Evolutionary conservation across 495 filamentous ascomycete genomes (phyloP).

Genomic region (Chlorociboria aeruginascens): DNA sequence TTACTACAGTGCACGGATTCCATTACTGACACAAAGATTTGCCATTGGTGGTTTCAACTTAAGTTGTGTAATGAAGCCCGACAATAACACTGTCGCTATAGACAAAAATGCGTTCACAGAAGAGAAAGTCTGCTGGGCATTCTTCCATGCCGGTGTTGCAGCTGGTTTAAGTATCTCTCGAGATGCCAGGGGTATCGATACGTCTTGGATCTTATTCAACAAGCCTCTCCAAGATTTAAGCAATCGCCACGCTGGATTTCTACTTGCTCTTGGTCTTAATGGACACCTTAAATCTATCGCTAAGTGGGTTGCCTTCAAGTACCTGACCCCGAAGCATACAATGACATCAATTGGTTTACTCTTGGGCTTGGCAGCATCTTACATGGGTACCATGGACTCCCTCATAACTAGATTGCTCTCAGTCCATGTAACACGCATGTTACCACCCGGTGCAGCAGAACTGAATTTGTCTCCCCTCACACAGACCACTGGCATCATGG

Average conservation of each 20-base stretch:
- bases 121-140: slow-evolving; percentile 95
- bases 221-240: slow-evolving; percentile 78
- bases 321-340: slow-evolving; percentile 92
- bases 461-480: slow-evolving; percentile 89
- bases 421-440: slow-evolving; percentile 91
- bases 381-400: slow-evolving; percentile 92
- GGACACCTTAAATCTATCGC: slow-evolving; percentile 87
- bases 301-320: slow-evolving; percentile 98
- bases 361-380: slow-evolving; percentile 83
- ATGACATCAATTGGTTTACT: slow-evolving; percentile 97
- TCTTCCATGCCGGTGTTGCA: slow-evolving; percentile 91
- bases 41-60: slow-evolving; percentile 78
- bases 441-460: slow-evolving; percentile 83
- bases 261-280: slow-evolving; percentile 87
- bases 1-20: slow-evolving; percentile 70
- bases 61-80: slow-evolving; percentile 78
- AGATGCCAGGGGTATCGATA: slow-evolving; percentile 87
- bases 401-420: slow-evolving; percentile 89
- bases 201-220: slow-evolving; percentile 97
- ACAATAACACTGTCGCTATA: slow-evolving; percentile 76
- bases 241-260: slow-evolving; percentile 87
- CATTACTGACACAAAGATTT: slow-evolving; percentile 82
- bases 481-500: slow-evolving; percentile 95
- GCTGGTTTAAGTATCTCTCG: slow-evolving; percentile 83
- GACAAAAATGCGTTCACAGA: slow-evolving; percentile 77